Conservation (phyloP, 2,329 filamentous ascomycete species). For the Hypoxylon sp. region DNA sequence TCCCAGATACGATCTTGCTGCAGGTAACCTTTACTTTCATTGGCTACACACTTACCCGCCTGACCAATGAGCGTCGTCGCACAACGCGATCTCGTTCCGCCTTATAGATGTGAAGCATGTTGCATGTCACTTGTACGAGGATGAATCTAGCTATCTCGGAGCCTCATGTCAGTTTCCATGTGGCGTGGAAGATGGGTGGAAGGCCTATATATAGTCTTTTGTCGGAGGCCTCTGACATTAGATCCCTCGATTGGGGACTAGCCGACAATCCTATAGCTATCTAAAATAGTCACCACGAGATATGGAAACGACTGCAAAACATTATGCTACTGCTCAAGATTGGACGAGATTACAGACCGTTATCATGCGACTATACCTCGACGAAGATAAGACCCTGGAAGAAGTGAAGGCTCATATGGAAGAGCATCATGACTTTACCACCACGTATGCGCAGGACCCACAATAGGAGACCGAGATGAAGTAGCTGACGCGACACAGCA, state of each 20-base stretch:
- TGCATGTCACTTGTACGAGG: slow-evolving; percentile 20
- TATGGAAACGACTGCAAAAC: slow-evolving; percentile 39
- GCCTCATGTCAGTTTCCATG: slow-evolving; percentile 19
- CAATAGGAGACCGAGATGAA: neutral
- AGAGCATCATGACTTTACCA: slow-evolving; percentile 45
- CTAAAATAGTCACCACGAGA: slow-evolving; percentile 41
- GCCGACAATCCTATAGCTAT: slow-evolving; percentile 14
- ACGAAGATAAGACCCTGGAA: slow-evolving; percentile 49
- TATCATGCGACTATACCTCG: slow-evolving; percentile 47
- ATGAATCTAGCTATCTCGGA: slow-evolving; percentile 21
- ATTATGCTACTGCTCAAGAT: slow-evolving; percentile 44
- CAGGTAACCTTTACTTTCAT: slow-evolving; percentile 46
- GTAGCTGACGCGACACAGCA: slow-evolving; percentile 37
- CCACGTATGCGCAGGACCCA: slow-evolving; percentile 43
- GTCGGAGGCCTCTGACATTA: slow-evolving; percentile 32
- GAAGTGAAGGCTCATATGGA: slow-evolving; percentile 48
- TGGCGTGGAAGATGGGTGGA: slow-evolving; percentile 26
- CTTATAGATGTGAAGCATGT: slow-evolving; percentile 40
- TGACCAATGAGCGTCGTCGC: slow-evolving; percentile 41
- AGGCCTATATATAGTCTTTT: slow-evolving; percentile 29
- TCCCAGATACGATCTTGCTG: slow-evolving; percentile 40
- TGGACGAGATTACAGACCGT: slow-evolving; percentile 44
- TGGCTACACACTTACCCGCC: slow-evolving; percentile 37
- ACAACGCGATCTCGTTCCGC: slow-evolving; percentile 40
- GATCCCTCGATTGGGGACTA: slow-evolving; percentile 30